Conservation (phyloP, 1,284 basidiomycete genomes). For the Cutaneotrichosporon arboriforme region DNA sequence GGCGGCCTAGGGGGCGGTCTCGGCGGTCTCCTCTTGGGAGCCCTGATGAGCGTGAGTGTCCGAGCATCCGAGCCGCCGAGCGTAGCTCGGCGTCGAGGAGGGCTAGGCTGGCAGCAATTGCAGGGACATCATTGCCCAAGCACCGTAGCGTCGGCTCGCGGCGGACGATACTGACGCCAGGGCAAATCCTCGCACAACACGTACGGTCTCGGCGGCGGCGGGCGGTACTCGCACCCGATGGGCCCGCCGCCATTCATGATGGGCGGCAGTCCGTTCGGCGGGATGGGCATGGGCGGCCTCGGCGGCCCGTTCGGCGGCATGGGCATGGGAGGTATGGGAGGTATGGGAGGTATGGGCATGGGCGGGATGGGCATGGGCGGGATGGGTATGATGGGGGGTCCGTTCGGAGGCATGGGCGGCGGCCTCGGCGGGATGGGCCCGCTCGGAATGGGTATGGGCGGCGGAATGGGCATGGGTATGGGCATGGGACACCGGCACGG, state of each 20-base stretch:
- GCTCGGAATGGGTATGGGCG: background rate
- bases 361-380: conserved; percentile 7
- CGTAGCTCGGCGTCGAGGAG: too few relatives aligned
- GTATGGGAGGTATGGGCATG: conserved; percentile 6
- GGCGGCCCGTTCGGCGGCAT: conserved; percentile 8
- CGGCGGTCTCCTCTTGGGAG: conserved; percentile 6
- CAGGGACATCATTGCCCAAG: too few relatives aligned
- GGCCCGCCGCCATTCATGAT: conserved; percentile 36
- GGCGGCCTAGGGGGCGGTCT: conserved; percentile 1
- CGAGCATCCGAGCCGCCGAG: background rate
- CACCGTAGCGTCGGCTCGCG: background rate
- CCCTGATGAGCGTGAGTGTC: conserved; percentile 5
- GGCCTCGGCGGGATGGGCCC: conserved; percentile 1
- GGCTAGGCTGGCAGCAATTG: too few relatives aligned
- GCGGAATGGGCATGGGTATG: background rate
- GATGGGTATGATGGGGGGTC: conserved; percentile 1
- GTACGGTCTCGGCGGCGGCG: conserved; percentile 8
- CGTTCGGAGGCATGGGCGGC: conserved; percentile 1
- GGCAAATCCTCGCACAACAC: conserved; percentile 3
- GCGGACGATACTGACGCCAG: background rate
- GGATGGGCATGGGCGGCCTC: conserved; percentile 12
- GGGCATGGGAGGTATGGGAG: conserved; percentile 10
- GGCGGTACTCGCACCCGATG: conserved; percentile 21
- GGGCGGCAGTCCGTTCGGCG: conserved; percentile 10
- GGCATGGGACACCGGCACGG: background rate